phyloP scores from a whole-genome alignment of 1,284 basidiomycete species.

The Ustilago cynodontis region DNA sequence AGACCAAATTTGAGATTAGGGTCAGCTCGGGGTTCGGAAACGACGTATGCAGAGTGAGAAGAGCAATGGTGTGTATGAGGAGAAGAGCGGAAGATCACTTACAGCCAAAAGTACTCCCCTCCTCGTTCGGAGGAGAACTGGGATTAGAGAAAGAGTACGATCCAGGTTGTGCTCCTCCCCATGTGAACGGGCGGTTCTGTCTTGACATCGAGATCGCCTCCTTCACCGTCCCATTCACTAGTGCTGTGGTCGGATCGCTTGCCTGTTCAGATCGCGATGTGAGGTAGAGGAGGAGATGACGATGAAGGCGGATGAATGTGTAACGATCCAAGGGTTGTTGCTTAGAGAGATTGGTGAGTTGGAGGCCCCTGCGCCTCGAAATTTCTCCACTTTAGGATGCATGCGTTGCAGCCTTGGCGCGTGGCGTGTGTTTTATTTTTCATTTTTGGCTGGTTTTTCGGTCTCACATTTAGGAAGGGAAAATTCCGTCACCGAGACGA shows the following conservation, averaged over 20 bases:
- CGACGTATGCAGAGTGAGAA: background rate
- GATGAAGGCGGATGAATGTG: no score
- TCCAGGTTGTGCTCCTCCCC: slow-evolving; percentile 39
- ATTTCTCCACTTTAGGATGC: background rate
- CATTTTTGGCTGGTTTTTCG: no score
- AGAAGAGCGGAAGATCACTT: slow-evolving; percentile 3
- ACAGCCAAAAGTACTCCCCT: slow-evolving; percentile 29
- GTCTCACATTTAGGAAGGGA: background rate
- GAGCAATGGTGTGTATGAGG: no score
- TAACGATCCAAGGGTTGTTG: no score
- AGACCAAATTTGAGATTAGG: no score
- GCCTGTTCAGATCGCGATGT: no score
- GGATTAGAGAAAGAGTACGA: slow-evolving; percentile 25
- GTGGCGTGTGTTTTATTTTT: no score
- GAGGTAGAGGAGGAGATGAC: no score
- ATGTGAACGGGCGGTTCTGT: slow-evolving; percentile 40
- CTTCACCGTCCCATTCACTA: background rate
- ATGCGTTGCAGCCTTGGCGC: background rate
- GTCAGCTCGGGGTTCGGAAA: background rate
- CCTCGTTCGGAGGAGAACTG: slow-evolving; percentile 28
- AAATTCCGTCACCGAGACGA: no score
- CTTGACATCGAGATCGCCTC: slow-evolving; percentile 28
- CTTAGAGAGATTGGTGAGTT: background rate
- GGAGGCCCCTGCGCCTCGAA: background rate
- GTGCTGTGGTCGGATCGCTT: no score